Conservation (phyloP, 1,284 basidiomycete species). For the Ustilago hordei region DNA sequence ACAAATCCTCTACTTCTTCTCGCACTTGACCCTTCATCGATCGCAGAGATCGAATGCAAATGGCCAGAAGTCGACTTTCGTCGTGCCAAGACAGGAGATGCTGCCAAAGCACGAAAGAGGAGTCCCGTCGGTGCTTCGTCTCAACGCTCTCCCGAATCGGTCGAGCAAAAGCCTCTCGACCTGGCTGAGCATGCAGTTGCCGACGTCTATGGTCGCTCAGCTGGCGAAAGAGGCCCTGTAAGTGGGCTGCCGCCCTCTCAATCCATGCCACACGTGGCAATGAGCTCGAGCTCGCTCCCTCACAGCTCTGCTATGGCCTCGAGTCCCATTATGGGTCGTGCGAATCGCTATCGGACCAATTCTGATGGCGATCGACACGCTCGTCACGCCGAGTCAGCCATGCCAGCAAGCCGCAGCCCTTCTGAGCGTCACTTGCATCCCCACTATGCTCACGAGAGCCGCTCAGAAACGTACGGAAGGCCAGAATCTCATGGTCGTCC, state of each 20-base stretch:
- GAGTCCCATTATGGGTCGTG: conserved; percentile 17
- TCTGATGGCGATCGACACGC: conserved; percentile 38
- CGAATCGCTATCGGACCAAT: conserved; percentile 26
- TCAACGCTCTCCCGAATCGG: conserved; percentile 27
- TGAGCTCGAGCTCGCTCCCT: conserved; percentile 5
- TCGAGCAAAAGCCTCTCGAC: conserved; percentile 14
- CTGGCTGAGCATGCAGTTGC: conserved; percentile 11
- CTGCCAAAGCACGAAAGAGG: conserved; percentile 32
- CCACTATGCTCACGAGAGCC: conserved; percentile 12
- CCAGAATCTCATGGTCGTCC: conserved; percentile 17
- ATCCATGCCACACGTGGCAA: conserved; percentile 11
- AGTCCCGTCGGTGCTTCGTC: conserved; percentile 24
- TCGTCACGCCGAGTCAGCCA: conserved; percentile 6
- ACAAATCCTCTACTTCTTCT: not conserved
- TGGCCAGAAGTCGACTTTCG: conserved; percentile 56
- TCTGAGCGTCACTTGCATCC: conserved; percentile 27
- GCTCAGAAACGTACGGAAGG: not conserved
- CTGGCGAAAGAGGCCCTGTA: conserved; percentile 1
- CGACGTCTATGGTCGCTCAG: conserved; percentile 3
- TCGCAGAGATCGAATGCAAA: conserved; percentile 49
- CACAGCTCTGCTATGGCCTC: not conserved
- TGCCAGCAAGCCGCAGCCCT: conserved; percentile 22
- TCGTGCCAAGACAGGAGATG: conserved; percentile 47
- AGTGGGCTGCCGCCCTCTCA: conserved; percentile 23
- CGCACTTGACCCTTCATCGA: not conserved